Evolutionary conservation across 2,329 filamentous ascomycete species (phyloP).

Genomic region (Ophiostoma sp.): DNA sequence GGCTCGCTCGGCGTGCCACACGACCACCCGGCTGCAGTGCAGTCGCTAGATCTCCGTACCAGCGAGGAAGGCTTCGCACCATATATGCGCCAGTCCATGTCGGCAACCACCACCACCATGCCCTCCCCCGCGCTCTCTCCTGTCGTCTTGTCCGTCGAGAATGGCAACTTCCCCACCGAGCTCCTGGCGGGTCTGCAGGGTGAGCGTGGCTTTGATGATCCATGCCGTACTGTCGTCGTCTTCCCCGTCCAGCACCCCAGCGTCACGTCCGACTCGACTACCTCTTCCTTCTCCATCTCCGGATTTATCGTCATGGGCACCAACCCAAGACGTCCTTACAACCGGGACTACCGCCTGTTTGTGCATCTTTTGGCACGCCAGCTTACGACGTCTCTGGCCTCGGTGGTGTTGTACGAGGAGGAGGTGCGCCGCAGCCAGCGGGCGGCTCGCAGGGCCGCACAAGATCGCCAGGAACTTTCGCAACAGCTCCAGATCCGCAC

Average conservation of each 20-base stretch:
- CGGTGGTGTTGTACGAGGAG: constrained; percentile 79
- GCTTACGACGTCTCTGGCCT: constrained; percentile 76
- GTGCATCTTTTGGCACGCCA: constrained; percentile 73
- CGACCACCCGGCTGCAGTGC: constrained; percentile 61
- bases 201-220: constrained; percentile 68
- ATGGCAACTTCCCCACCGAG: constrained; percentile 63
- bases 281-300: constrained; percentile 63
- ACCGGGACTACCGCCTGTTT: constrained; percentile 78
- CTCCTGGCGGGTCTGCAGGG: constrained; percentile 62
- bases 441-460: constrained; percentile 71
- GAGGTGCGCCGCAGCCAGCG: constrained; percentile 74
- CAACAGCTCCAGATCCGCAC: constrained; percentile 69
- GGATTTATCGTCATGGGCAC: constrained; percentile 78
- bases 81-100: constrained; percentile 75
- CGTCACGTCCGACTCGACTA: constrained; percentile 35
- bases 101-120: constrained; percentile 39
- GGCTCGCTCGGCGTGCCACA: constrained; percentile 68
- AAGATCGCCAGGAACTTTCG: constrained; percentile 75
- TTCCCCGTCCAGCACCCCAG: constrained; percentile 78
- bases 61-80: constrained; percentile 73
- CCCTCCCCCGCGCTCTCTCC: constrained; percentile 44
- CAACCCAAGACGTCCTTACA: constrained; percentile 76
- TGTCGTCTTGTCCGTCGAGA: constrained; percentile 66
- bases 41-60: constrained; percentile 66
- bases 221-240: constrained; percentile 69